Conservation (phyloP, 495 filamentous ascomycete genomes). For the Hyaloscypha hepaticicola region DNA sequence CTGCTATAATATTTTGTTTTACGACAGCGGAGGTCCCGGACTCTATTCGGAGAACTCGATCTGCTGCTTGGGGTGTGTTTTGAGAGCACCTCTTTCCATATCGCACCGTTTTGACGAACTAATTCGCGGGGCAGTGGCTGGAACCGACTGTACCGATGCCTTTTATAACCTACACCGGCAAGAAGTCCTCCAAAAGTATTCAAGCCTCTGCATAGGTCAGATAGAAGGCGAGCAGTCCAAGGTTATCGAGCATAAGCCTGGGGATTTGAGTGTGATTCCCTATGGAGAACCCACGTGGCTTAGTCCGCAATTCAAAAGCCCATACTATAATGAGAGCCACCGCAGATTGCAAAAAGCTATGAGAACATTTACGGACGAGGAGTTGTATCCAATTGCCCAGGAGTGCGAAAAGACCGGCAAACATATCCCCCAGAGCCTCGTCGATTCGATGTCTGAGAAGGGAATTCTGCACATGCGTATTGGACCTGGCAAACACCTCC, state of each 20-base stretch:
- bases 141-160: slow-evolving; percentile 78
- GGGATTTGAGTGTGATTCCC: slow-evolving; percentile 71
- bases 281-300: slow-evolving; percentile 85
- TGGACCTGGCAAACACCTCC: slow-evolving; percentile 80
- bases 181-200: slow-evolving; percentile 80
- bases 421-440: slow-evolving; percentile 72
- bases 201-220: slow-evolving; percentile 70
- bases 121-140: slow-evolving; percentile 51
- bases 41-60: not conserved
- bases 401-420: slow-evolving; percentile 75
- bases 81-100: not conserved
- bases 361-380: slow-evolving; percentile 69
- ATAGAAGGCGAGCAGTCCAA: slow-evolving; percentile 72
- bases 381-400: slow-evolving; percentile 73
- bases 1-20: not conserved
- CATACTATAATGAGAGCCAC: slow-evolving; percentile 82
- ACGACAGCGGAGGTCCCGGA: not conserved
- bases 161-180: slow-evolving; percentile 95
- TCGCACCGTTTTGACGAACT: not conserved
- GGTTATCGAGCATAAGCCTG: slow-evolving; percentile 66
- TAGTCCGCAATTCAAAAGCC: slow-evolving; percentile 72
- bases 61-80: no score
- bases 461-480: slow-evolving; percentile 79
- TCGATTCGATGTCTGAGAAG: slow-evolving; percentile 71
- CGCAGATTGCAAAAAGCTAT: slow-evolving; percentile 66